Conservation (phyloP, 805 yeast species). For the Cyberlindnera saturnus region DNA sequence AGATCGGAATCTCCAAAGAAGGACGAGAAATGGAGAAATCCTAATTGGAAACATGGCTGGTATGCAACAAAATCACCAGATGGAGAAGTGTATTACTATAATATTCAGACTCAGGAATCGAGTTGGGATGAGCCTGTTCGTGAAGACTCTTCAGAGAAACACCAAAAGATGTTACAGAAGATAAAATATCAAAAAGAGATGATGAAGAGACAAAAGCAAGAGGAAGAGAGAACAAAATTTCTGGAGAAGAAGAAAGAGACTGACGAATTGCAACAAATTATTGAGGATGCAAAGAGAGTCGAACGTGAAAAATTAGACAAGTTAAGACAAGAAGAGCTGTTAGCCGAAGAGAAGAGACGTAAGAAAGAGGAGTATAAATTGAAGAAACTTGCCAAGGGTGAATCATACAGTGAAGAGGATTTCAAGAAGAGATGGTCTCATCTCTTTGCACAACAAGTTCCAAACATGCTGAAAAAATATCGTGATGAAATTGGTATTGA, state of each 20-base stretch:
- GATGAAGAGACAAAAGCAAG: constrained; percentile 22
- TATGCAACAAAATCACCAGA: constrained; percentile 44
- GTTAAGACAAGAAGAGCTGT: constrained; percentile 13
- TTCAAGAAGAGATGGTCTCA: constrained; percentile 31
- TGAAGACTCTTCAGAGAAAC: constrained; percentile 1
- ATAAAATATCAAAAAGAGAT: constrained; percentile 13
- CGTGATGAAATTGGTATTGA: constrained; percentile 66
- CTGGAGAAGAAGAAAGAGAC: constrained; percentile 19
- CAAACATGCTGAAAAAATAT: constrained; percentile 67
- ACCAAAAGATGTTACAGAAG: constrained; percentile 25
- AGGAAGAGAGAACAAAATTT: constrained; percentile 21
- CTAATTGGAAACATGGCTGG: constrained; percentile 46
- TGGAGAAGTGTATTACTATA: constrained; percentile 44
- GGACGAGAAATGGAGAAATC: constrained; percentile 3
- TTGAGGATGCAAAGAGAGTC: constrained; percentile 31
- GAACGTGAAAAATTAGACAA: constrained; percentile 24
- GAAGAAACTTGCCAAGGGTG: constrained; percentile 12
- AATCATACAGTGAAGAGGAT: constrained; percentile 12
- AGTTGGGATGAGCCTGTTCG: constrained; percentile 55
- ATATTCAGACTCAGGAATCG: constrained; percentile 34
- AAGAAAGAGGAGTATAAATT: constrained; percentile 32
- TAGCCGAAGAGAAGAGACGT: constrained; percentile 8
- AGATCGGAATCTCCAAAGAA: background rate
- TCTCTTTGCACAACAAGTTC: constrained; percentile 67
- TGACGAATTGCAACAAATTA: constrained; percentile 30